phyloP scores from a whole-genome alignment of 2,329 filamentous ascomycete species.

The Aspergillus carbonarius region DNA sequence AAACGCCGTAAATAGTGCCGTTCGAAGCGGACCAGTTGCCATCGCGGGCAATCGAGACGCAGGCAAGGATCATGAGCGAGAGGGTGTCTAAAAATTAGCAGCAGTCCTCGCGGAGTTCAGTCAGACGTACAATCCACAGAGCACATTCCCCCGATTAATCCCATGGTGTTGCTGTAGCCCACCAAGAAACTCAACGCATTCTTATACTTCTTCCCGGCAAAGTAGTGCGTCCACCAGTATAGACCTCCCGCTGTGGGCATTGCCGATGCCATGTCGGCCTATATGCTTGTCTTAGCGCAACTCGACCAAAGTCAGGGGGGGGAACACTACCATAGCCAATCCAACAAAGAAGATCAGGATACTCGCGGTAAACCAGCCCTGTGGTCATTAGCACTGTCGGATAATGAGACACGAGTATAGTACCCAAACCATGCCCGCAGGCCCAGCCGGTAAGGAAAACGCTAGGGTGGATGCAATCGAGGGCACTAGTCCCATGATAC shows the following conservation, averaged over 20 bases:
- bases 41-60: constrained; percentile 58
- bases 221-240: constrained; percentile 62
- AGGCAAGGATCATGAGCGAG: constrained; percentile 47
- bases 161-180: constrained; percentile 62
- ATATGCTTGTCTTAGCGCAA: background rate
- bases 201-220: constrained; percentile 54
- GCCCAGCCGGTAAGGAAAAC: constrained; percentile 60
- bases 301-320: background rate
- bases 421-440: constrained; percentile 62
- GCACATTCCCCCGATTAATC: constrained; percentile 61
- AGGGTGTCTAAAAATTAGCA: constrained; percentile 25
- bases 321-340: constrained; percentile 55
- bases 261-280: constrained; percentile 53
- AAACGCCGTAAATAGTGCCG: constrained; percentile 58
- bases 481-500: constrained; percentile 61
- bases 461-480: constrained; percentile 61
- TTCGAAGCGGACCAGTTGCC: constrained; percentile 57
- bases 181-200: constrained; percentile 62
- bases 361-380: constrained; percentile 59
- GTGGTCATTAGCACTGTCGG: background rate
- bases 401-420: background rate
- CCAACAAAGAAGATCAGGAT: constrained; percentile 60
- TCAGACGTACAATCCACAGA: constrained; percentile 55
- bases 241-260: constrained; percentile 62
- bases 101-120: background rate